These are phyloP conservation scores for Blepharisma japonicum DNA, from an alignment of 73 alveolate species.

Conservation along the genomic window DNA sequence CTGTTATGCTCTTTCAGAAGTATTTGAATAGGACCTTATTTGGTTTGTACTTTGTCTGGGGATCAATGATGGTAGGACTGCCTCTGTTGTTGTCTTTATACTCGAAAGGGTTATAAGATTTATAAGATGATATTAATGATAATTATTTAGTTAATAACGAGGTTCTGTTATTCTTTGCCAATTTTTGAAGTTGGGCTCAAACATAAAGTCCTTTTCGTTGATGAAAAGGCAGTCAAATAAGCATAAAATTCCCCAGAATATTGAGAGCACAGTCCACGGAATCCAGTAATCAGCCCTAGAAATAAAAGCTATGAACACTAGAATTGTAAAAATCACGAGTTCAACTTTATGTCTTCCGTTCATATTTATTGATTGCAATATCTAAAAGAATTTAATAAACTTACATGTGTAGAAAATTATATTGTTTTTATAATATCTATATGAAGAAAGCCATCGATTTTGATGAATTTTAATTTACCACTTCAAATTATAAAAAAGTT, in stretches of 20 bases:
- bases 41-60: not conserved
- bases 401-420: too few species aligned
- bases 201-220: not conserved
- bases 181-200: constrained; percentile 19
- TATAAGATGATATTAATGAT: not conserved
- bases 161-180: constrained; percentile 10
- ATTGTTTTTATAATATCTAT: too few species aligned
- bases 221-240: constrained; percentile 27
- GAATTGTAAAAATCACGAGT: not conserved
- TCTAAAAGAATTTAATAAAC: too few species aligned
- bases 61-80: not conserved
- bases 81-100: not conserved
- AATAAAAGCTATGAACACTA: constrained; percentile 4
- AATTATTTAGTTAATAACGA: constrained; percentile 1
- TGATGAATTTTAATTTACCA: too few species aligned
- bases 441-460: too few species aligned
- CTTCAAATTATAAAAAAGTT: too few species aligned
- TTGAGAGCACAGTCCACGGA: constrained; percentile 11
- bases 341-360: constrained; percentile 13
- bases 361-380: not conserved
- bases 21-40: not conserved
- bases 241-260: constrained; percentile 17
- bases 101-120: not conserved
- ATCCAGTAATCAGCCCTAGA: constrained; percentile 5
- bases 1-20: not conserved